phyloP scores from a whole-genome alignment of 2,329 filamentous ascomycete genomes.

The Chalara sp. region DNA sequence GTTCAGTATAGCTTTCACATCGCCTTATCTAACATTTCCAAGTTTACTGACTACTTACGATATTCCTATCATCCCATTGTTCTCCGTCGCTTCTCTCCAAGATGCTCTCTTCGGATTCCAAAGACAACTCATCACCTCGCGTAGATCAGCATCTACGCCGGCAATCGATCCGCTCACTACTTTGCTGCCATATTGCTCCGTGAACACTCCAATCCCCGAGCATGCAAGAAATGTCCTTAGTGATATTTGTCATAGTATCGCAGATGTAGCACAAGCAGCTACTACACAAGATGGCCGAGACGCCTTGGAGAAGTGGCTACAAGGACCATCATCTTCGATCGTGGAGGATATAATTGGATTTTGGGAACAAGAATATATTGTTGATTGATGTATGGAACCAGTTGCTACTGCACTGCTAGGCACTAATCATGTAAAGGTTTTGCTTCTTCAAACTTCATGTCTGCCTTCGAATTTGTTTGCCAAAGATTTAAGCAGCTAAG shows the following conservation, averaged over 20 bases:
- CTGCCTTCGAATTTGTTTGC: too few species aligned
- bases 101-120: slow-evolving; percentile 21
- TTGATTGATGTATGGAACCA: too few species aligned
- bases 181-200: slow-evolving; percentile 24
- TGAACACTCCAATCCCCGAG: slow-evolving; percentile 21
- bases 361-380: slow-evolving; percentile 20
- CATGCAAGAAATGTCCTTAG: slow-evolving; percentile 26
- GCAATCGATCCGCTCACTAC: slow-evolving; percentile 9
- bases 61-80: slow-evolving; percentile 24
- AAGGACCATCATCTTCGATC: slow-evolving; percentile 9
- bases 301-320: slow-evolving; percentile 18
- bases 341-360: slow-evolving; percentile 24
- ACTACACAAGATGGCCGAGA: slow-evolving; percentile 17
- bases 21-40: slow-evolving; percentile 3
- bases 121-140: slow-evolving; percentile 13
- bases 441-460: too few species aligned
- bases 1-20: background rate
- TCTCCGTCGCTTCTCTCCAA: slow-evolving; percentile 14
- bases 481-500: too few species aligned
- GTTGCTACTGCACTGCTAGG: too few species aligned
- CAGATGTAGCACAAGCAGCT: slow-evolving; percentile 18
- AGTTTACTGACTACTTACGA: slow-evolving; percentile 22
- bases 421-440: too few species aligned
- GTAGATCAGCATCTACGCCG: slow-evolving; percentile 1
- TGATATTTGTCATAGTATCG: slow-evolving; percentile 22